These are phyloP conservation scores for Zychaea mexicana DNA, from an alignment of 371 early-diverging fungal genomes.

Conservation along the genomic window DNA sequence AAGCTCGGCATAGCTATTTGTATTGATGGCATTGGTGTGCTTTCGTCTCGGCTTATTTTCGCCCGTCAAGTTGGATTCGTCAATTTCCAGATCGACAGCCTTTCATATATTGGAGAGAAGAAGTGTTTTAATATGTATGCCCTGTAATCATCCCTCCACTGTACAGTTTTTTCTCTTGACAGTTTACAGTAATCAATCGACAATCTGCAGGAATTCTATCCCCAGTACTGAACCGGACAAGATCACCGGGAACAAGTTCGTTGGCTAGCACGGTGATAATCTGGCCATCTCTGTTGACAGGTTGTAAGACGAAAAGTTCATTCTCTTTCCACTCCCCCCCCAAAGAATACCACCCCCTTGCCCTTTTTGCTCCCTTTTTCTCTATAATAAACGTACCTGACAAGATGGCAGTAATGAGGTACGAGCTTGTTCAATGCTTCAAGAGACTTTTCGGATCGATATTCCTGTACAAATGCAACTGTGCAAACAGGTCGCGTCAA, in stretches of 20 bases:
- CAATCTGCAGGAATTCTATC: slow-evolving; percentile 91
- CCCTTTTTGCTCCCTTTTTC: too few species aligned
- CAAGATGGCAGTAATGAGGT: slow-evolving; percentile 81
- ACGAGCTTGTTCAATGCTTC: slow-evolving; percentile 88
- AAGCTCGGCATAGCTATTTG: slow-evolving; percentile 53
- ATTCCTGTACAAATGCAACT: slow-evolving; percentile 94
- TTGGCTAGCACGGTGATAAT: slow-evolving; percentile 61
- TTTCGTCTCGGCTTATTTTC: slow-evolving; percentile 83
- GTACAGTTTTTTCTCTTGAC: not conserved
- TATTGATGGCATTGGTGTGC: slow-evolving; percentile 54
- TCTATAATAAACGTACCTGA: slow-evolving; percentile 53
- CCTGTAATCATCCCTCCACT: too few species aligned
- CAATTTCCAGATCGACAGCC: slow-evolving; percentile 80
- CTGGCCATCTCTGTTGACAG: slow-evolving; percentile 58
- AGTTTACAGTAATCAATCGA: slow-evolving; percentile 63
- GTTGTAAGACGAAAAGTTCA: not conserved
- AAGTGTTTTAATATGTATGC: not conserved
- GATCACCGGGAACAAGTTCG: slow-evolving; percentile 86
- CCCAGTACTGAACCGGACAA: slow-evolving; percentile 80
- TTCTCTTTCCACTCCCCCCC: not conserved
- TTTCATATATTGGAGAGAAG: slow-evolving; percentile 13
- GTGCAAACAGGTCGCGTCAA: not conserved
- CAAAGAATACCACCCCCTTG: not conserved
- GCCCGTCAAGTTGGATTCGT: slow-evolving; percentile 90
- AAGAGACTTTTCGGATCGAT: slow-evolving; percentile 83